Conservation (phyloP, 371 early-diverging fungal genomes). For the Encephalitozoon cuniculi region DNA sequence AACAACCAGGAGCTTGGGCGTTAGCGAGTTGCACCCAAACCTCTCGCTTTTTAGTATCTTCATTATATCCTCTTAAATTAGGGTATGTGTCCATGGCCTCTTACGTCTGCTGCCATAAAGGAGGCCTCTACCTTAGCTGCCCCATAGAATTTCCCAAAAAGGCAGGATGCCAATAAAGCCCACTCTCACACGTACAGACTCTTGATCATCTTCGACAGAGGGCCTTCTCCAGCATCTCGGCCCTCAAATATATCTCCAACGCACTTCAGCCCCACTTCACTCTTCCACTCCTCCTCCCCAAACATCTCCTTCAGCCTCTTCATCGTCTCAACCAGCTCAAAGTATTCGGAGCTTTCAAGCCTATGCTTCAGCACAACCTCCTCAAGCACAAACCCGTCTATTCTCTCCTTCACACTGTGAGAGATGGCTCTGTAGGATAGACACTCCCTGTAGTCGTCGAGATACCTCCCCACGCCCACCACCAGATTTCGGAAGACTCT, state of each 20-base stretch:
- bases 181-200: constrained; percentile 15
- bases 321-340: constrained; percentile 28
- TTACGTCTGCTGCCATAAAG: neutral
- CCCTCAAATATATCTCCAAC: constrained; percentile 37
- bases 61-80: neutral
- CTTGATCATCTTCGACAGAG: neutral
- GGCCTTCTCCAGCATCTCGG: neutral
- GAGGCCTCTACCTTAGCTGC: too few relatives aligned
- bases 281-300: constrained; percentile 31
- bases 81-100: neutral
- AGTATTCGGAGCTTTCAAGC: constrained; percentile 26
- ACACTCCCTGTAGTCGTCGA: constrained; percentile 38
- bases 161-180: neutral
- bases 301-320: constrained; percentile 23
- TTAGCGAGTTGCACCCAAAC: neutral
- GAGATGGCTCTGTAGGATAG: neutral
- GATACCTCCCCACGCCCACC: constrained; percentile 6
- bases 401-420: neutral
- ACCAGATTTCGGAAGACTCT: constrained; percentile 15
- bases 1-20: neutral
- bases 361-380: constrained; percentile 22
- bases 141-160: too few relatives aligned
- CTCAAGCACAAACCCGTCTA: constrained; percentile 46
- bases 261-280: constrained; percentile 22
- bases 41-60: neutral